Conservation (phyloP, 2,329 filamentous ascomycete species). For the Colletotrichum sp. region DNA sequence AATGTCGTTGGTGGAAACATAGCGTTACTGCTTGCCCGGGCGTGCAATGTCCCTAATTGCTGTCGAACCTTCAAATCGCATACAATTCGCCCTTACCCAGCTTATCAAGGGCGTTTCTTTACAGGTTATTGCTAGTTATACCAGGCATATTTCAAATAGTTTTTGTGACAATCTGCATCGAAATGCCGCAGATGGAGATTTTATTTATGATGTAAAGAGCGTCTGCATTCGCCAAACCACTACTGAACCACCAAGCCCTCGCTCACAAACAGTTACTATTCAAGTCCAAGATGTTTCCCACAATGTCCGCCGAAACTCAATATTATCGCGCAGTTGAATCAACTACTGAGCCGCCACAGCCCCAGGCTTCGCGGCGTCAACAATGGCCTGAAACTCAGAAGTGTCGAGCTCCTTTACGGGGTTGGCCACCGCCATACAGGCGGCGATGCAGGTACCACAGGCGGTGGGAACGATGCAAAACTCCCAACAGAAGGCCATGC, state of each 20-base stretch:
- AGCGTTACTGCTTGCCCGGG: not conserved
- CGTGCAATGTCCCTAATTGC: not conserved
- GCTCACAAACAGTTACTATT: not conserved
- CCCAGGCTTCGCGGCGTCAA: not conserved
- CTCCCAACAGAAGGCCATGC: not conserved
- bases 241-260: not conserved
- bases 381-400: not conserved
- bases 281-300: not conserved
- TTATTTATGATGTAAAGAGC: not conserved
- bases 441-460: not conserved
- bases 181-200: not conserved
- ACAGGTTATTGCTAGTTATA: not conserved
- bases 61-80: not conserved
- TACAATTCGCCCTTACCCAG: not conserved
- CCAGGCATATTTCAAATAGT: not conserved
- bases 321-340: not conserved
- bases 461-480: not conserved
- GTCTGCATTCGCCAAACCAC: not conserved
- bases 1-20: not conserved
- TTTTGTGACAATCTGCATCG: not conserved
- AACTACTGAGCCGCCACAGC: not conserved
- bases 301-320: not conserved
- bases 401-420: not conserved
- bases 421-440: not conserved
- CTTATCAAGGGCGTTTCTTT: not conserved